Conservation (phyloP, 139 green algal genomes). For the Chlorella sp. region DNA sequence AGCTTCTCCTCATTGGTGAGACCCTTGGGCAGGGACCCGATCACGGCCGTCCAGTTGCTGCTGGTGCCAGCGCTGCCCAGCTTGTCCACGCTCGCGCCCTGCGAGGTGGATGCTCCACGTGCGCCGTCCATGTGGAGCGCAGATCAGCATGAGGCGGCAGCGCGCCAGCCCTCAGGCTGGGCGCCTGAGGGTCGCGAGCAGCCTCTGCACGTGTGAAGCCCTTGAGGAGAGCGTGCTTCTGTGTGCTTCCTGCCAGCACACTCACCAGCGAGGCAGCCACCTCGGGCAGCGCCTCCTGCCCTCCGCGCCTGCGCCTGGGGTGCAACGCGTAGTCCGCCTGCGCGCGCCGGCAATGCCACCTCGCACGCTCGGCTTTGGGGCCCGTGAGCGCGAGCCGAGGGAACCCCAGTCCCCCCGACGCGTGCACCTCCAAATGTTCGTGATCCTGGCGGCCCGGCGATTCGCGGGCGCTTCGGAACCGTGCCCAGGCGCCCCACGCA, state of each 20-base stretch:
- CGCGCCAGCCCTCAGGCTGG: not conserved
- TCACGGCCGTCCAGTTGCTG: conserved; percentile 32
- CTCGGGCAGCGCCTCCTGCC: conserved; percentile 47
- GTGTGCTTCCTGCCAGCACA: too few species aligned
- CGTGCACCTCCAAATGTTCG: too few species aligned
- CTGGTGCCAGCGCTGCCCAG: not conserved
- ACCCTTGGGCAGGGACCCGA: conserved; percentile 65
- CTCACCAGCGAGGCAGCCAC: conserved; percentile 22
- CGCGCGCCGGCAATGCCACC: not conserved
- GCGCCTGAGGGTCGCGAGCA: not conserved
- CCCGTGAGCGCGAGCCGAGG: too few species aligned
- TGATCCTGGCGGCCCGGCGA: too few species aligned
- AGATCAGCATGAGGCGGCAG: too few species aligned
- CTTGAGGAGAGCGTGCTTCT: too few species aligned
- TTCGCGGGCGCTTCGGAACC: too few species aligned
- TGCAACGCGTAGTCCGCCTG: conserved; percentile 76
- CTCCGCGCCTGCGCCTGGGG: conserved; percentile 49
- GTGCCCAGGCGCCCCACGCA: too few species aligned
- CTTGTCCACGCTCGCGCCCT: too few species aligned
- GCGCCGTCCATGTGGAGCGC: too few species aligned
- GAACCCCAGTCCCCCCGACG: too few species aligned
- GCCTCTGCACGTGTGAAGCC: not conserved
- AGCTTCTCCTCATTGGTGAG: conserved; percentile 49
- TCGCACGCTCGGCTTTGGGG: not conserved
- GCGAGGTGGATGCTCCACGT: too few species aligned